A percentile compares a stretch with the other conserved stretches of the same genome.
Evolutionary conservation across 2,329 filamentous ascomycete genomes (phyloP).

Genomic region (Boeremia lycopersici): DNA sequence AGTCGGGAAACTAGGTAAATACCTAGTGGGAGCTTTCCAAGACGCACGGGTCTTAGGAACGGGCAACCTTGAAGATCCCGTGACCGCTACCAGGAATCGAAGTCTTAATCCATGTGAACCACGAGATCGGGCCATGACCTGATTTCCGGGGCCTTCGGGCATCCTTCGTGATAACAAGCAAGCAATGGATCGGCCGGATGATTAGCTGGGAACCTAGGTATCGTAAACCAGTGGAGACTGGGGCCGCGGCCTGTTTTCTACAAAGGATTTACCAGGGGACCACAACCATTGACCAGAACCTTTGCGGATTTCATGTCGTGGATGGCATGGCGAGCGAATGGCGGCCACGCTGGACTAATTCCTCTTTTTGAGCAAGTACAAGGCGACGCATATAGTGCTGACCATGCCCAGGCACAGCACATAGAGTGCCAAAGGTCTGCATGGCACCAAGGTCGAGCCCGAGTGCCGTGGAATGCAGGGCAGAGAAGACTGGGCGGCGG

Average conservation of each 20-base stretch:
- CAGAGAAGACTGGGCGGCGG: neutral
- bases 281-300: slow-evolving; percentile 56
- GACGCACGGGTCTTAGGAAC: slow-evolving; percentile 23
- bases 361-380: neutral
- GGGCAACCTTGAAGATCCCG: slow-evolving; percentile 73
- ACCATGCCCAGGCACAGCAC: neutral
- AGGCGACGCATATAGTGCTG: neutral
- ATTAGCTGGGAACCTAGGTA: slow-evolving; percentile 55
- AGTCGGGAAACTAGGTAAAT: slow-evolving; percentile 61
- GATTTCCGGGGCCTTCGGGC: slow-evolving; percentile 39
- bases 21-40: too few relatives aligned
- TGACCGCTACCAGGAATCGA: slow-evolving; percentile 44
- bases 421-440: neutral
- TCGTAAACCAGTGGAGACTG: too few relatives aligned
- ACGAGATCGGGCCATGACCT: slow-evolving; percentile 71
- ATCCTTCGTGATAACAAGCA: slow-evolving; percentile 69
- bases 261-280: slow-evolving; percentile 79
- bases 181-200: slow-evolving; percentile 71
- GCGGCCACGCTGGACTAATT: neutral
- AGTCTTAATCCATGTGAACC: slow-evolving; percentile 82
- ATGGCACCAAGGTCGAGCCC: neutral
- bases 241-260: slow-evolving; percentile 70
- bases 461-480: neutral
- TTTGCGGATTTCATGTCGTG: slow-evolving; percentile 30
- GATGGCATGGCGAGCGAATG: neutral